Evolutionary conservation across 2,329 filamentous ascomycete species (phyloP).

Genomic region (Fusarium concolor): DNA sequence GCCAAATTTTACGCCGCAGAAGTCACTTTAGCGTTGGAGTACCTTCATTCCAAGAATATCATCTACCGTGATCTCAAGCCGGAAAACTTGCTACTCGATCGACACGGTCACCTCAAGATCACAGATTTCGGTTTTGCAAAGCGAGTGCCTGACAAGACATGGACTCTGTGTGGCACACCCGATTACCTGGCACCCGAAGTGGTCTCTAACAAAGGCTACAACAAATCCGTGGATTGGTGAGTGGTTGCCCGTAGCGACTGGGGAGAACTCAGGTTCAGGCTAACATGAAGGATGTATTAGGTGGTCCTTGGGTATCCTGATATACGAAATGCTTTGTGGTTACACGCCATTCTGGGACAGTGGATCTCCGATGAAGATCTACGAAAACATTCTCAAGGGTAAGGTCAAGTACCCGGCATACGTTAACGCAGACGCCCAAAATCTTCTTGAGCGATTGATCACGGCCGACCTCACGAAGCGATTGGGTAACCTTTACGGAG

Average conservation of each 20-base stretch:
- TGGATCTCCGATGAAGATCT: constrained; percentile 98
- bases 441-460: constrained; percentile 91
- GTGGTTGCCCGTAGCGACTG: constrained; percentile 49
- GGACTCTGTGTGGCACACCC: constrained; percentile 97
- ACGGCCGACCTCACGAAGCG: constrained; percentile 95
- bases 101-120: constrained; percentile 95
- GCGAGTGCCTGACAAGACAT: constrained; percentile 97
- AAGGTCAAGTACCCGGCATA: constrained; percentile 97
- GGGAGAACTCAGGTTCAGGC: background rate
- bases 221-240: constrained; percentile 99
- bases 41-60: constrained; percentile 93
- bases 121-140: constrained; percentile 99
- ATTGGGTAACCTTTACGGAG: constrained; percentile 91
- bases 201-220: constrained; percentile 99
- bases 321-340: constrained; percentile 99
- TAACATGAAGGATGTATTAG: constrained; percentile 59
- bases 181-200: constrained; percentile 98
- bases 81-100: constrained; percentile 90
- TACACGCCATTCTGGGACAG: constrained; percentile 99
- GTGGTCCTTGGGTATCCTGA: constrained; percentile 98
- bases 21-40: constrained; percentile 94
- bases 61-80: constrained; percentile 98
- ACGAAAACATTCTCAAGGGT: constrained; percentile 97
- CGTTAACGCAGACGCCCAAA: constrained; percentile 92
- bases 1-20: constrained; percentile 99